Evolutionary conservation across 305 asterid genomes (phyloP), one percentile per base, ranked within the genome.

Genomic region (Rubia occidens): DNA sequence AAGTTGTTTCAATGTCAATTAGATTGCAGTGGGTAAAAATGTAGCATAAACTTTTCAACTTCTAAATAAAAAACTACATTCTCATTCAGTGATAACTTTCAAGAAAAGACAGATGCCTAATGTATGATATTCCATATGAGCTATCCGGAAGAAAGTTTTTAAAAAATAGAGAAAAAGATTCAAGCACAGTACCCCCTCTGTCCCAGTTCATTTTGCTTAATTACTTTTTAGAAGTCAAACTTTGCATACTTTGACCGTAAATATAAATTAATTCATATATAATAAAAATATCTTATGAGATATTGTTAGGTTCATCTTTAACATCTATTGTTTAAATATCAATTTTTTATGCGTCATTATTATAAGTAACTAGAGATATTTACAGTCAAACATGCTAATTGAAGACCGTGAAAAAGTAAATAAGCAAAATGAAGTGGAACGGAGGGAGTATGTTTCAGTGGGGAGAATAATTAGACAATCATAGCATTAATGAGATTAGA

Each of bases 1-100:
- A 44, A 60, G 13, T 32, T 61, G 74, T 6, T 55, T 62, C 53
- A 49, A 37, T 67, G 40, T 62, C 26, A 45, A 18, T 44, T 9
- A 43, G 32, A 70, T 59, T 8, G 35, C 60, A 49, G 8, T 11
- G n/a, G 32, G 58, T 18, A 21, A 29, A 58, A 60, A 32, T 13
- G 39, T 10, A 32, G 9, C 9, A 0, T 3, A 60, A 24, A 6
- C 63, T 58, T 29, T 32, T 13, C 20, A 20, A 60, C 5, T 13
- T 2, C 5, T 42, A 60, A 60, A 60, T 6, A 32, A 29, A 60
- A 60, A 32, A 24, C 37, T 9, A 26, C 17, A 60, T 60, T 32
- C 49, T 15, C 17, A 51, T 51, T 17, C 17, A 67, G 56, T 35
- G 13, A 67, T 24, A 53, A 51, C 39, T 35, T 3, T 63, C 21